Evolutionary conservation across 306 rosid genomes (phyloP), one percentile per base, ranked within the genome.

Genomic region (Cajanus cajan): DNA sequence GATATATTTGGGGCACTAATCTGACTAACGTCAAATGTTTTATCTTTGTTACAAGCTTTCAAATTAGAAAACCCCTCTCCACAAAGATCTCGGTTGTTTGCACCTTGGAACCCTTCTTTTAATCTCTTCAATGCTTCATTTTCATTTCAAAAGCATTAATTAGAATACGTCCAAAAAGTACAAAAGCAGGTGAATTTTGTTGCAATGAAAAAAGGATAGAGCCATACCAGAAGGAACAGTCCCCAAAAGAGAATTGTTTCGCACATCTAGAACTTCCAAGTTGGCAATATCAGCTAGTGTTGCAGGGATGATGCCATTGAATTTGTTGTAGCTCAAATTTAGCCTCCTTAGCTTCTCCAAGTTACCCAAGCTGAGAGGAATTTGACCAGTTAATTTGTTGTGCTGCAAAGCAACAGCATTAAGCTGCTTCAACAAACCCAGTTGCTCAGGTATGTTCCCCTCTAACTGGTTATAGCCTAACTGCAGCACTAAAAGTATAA

Each of bases 181-280:
- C 22, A n/a, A 44, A 41, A 39, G 24, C 34, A 47, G 44, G 61
- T 13, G 34, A 63, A 41, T 34, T 67, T 73, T 6, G 34, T 44
- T 45, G 62, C 14, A 33, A 55, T 25, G 7, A 28, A 24, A 55
- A 47, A 74, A 55, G 44, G 65, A 80, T 39, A 71, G 33, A 61
- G 81, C 21, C 89, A 39, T 89, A 94, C 98, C 91, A 78, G 84
- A 44, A 82, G 96, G 92, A 72, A 84, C 88, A 12, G 34, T 76
- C 7, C 98, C 98, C 5, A 87, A 82, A 57, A 94, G 88, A 76
- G 91, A 80, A 77, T 94, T 94, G 82, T 92, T 90, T 66, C n/a
- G 90, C 61, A 94, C 54, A 67, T 90, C 89, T 9, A 91, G 76
- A 79, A 74, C 69, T 85, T 88, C 80, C 83, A 94, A 52, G 51